A percentile compares a stretch with the other conserved stretches of the same genome.
Evolutionary conservation across 805 yeast genomes (phyloP).

Genomic region (Kazachstania kunashirensis): DNA sequence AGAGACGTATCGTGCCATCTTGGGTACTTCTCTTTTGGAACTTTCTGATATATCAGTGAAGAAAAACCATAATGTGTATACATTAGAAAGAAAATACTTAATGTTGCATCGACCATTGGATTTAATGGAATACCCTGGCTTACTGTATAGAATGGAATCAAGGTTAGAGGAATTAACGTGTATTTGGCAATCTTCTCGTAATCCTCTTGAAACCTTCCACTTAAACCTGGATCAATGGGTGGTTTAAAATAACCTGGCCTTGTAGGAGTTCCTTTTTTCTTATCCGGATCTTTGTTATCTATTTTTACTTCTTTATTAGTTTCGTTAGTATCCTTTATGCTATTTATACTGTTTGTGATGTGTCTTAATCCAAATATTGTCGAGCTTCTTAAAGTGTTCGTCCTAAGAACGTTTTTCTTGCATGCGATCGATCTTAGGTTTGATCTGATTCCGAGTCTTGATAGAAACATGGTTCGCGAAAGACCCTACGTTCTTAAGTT

Average conservation of each 20-base stretch:
- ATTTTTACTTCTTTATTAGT: not conserved
- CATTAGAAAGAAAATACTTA: constrained; percentile 46
- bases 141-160: constrained; percentile 39
- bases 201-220: constrained; percentile 72
- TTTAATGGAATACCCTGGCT: constrained; percentile 41
- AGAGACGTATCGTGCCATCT: constrained; percentile 50
- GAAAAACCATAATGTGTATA: constrained; percentile 68
- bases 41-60: constrained; percentile 69
- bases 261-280: too few relatives aligned
- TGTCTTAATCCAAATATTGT: too few relatives aligned
- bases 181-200: constrained; percentile 53
- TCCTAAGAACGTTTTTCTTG: too few relatives aligned
- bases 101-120: constrained; percentile 46
- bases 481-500: too few relatives aligned
- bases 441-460: too few relatives aligned
- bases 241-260: constrained; percentile 34
- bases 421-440: too few relatives aligned
- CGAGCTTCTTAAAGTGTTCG: too few relatives aligned
- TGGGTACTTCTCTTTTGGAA: constrained; percentile 68
- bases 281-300: too few relatives aligned
- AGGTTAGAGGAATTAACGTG: constrained; percentile 53
- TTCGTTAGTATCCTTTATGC: not conserved
- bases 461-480: too few relatives aligned
- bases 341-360: not conserved
- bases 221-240: constrained; percentile 44